Base-by-base conservation (phyloP, 306 rosid species). In the Acacia confusa region DNA sequence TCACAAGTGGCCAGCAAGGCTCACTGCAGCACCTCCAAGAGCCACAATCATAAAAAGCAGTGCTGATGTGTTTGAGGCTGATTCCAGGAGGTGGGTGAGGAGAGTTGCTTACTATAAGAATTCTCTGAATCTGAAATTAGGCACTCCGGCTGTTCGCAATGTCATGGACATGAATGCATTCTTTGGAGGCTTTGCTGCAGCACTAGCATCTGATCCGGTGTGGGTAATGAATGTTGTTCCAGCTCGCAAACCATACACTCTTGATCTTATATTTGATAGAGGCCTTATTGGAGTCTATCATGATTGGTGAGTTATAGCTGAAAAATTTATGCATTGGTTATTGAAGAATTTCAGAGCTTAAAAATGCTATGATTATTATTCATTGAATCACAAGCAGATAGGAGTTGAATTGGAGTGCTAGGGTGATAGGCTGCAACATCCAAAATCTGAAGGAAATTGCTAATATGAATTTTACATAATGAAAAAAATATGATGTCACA, bases 191-290 rank as follows among this genome's bases (percentile, higher is more conserved):
- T 96, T 96, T 81, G 99, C 99, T 0, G 97, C 97, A 34, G 99
- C 98, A 38, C 79, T 96, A 28, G 88, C 40, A 78, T 87, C 98
- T 65, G 97, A 96, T 81, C 92, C 92, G 17, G 90, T 93, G 75
- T 96, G 99, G 99, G 97, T 96, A 78, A 96, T 96, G 98, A 96
- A 96, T 81, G 97, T 93, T 52, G 91, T 88, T 77, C 99, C 98
- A 72, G 79, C 92, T 85, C 91, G 86, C 77, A 93, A 91, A 88
- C 87, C 88, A 14, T 66, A 92, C 30, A 96, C 98, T 77, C 90
- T 96, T 44, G 86, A 92, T 47, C 88, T 89, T 55, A 88, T 96
- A 79, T 96, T 79, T 81, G 99, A 96, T 79, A 84, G 98, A 77
- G 99, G 99, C 68, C 92, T 96, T 81, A 85, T 93, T 78, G 99